Evolutionary conservation across 2,329 filamentous ascomycete species (phyloP), one percentile per base, ranked within the genome.

Genomic region (Beauveria rudraprayagi): DNA sequence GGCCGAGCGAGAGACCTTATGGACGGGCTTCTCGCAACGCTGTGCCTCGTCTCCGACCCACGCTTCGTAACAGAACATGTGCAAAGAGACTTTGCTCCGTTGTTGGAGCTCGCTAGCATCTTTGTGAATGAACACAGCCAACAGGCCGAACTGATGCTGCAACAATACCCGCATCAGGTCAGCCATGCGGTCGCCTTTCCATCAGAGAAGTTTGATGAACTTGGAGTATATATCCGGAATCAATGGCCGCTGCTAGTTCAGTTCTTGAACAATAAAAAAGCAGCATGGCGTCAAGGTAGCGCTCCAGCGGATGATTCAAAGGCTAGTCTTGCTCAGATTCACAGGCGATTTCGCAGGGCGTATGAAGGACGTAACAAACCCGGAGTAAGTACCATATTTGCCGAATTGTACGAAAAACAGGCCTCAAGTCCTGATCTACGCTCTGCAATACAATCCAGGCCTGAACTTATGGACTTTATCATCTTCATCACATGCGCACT

Each of bases 401-500:
- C 70, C 37, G 68, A 72, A 19, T 64, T 77, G 51, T 67, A 64
- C 40, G 47, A 62, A 5, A 62, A 64, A 9, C 44, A 75, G 22
- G 65, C 64, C 14, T 61, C 69, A 4, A 66, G 67, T 41, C 66
- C 68, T 0, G 60, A 61, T 4, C 63, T 75, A 11, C 63, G 63
- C 11, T 47, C 62, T 11, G 67, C 72, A 24, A 64, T 77, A n/a
- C 69, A 67, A n/a, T 61, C 68, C 7, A 68, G 72, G 28, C 66
- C 69, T 1, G 71, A 75, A 17, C 70, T 75, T 6, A 66, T 78
- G 43, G 73, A 78, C 63, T 78, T 69, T 43, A 75, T 75, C 67
- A 62, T 77, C 24, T 75, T 75, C 56, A 69, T 76, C 2, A 73
- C 73, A 70, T 78, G 76, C 60, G 72, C 72, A 7, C 58, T 72